Base-by-base conservation (phyloP, 75 land plant species). In the Selaginella moellendorffii region DNA sequence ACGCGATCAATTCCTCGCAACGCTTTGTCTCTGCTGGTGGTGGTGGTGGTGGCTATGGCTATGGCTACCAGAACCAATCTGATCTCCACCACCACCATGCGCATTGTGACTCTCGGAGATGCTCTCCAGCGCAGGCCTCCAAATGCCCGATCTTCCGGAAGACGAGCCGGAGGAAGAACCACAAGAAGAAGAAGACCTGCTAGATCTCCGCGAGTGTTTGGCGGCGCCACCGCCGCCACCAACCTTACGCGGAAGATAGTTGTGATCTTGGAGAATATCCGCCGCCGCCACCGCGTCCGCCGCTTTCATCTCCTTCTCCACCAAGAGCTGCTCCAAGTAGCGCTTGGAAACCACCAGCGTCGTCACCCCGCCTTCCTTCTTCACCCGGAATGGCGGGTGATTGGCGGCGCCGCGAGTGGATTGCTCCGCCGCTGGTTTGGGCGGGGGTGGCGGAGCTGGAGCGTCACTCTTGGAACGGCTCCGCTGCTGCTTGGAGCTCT, bases 81-180 rank as follows among this genome's bases (percentile, higher is more conserved):
- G n/a, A n/a, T n/a, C n/a, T n/a, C n/a, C n/a, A n/a, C n/a, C n/a
- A n/a, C n/a, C n/a, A n/a, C n/a, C n/a, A n/a, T n/a, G n/a, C n/a
- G n/a, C n/a, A n/a, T 46, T 46, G 10, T 46, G 51, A 18, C 10
- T 18, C 59, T 56, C 59, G 24, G 59, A 19, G 2, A 56, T 56
- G 24, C 59, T 56, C 24, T 56, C 59, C 59, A 56, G 24, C 8
- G n/a, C 59, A 8, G 59, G 59, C n/a, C 59, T 56, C 59, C 59
- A 56, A 46, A 46, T 46, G 21, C 59, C 24, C 8, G 59, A 25
- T 9, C n/a, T 56, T 8, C 17, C 5, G 9, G 25, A 19, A 46
- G 51, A 46, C 14, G 18, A 10, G n/a, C 23, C 19, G 9, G 59
- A 56, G 9, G 51, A 46, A 18, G 51, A 46, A 18, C 51, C 51